These are phyloP conservation scores for Ophiostoma fasciatum DNA, from an alignment of 2,329 filamentous ascomycete genomes.

Conservation along the genomic window DNA sequence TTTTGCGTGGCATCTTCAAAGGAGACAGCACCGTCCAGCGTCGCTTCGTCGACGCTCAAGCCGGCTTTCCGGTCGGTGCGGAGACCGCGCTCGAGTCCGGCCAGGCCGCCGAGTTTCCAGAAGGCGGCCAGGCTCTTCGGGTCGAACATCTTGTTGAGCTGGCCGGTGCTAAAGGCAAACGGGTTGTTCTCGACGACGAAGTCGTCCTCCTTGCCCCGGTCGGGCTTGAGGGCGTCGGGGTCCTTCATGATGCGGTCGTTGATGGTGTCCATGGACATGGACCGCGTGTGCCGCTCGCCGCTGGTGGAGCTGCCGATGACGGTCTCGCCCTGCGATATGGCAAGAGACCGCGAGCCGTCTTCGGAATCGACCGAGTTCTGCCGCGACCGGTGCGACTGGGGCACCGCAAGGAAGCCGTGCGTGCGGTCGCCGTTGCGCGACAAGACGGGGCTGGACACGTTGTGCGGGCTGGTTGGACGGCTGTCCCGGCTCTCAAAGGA, in stretches of 20 bases:
- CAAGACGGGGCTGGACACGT: conserved; percentile 46
- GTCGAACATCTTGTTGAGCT: conserved; percentile 76
- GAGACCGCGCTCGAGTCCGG: conserved; percentile 66
- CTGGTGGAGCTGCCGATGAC: conserved; percentile 36
- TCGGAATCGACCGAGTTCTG: conserved; percentile 58
- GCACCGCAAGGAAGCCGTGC: conserved; percentile 49
- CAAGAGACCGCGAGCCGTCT: conserved; percentile 40
- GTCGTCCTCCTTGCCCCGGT: conserved; percentile 60
- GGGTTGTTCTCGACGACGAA: conserved; percentile 66
- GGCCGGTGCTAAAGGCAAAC: conserved; percentile 73
- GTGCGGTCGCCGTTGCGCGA: conserved; percentile 30
- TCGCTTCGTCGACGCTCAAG: conserved; percentile 60
- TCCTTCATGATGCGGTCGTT: conserved; percentile 47
- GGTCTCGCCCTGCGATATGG: conserved; percentile 48
- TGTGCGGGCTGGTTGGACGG: conserved; percentile 57
- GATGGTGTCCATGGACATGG: conserved; percentile 17
- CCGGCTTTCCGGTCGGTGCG: conserved; percentile 58
- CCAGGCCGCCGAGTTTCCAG: conserved; percentile 62
- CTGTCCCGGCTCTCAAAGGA: conserved; percentile 54
- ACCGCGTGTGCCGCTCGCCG: conserved; percentile 24
- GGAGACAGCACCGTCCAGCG: conserved; percentile 47
- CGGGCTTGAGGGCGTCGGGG: conserved; percentile 55
- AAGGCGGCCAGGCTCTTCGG: conserved; percentile 78
- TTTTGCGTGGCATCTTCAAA: conserved; percentile 52
- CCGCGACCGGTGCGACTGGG: conserved; percentile 42